A percentile compares a stretch with the other conserved stretches of the same genome.
phyloP scores from a whole-genome alignment of 495 filamentous ascomycete genomes.

The Thozetella sp. region DNA sequence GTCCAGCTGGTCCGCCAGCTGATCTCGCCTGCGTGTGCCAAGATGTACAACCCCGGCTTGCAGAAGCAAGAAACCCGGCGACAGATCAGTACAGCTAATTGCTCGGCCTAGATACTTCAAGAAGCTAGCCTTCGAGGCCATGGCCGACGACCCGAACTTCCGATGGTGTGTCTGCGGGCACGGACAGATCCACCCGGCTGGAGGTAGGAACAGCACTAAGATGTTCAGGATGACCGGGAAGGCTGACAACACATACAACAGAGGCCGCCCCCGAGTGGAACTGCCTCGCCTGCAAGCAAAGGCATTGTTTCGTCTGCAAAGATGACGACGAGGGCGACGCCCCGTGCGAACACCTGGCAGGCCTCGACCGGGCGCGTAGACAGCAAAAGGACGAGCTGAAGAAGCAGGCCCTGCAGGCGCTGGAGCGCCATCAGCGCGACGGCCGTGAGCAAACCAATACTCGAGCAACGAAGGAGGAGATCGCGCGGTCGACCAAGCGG shows the following conservation, averaged over 20 bases:
- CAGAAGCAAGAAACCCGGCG: background rate
- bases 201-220: too few relatives aligned
- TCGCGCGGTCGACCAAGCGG: background rate
- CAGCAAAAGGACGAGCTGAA: background rate
- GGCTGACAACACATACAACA: background rate
- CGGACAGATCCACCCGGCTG: background rate
- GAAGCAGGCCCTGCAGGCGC: background rate
- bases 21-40: background rate
- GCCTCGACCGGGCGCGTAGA: background rate
- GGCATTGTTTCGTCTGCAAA: background rate
- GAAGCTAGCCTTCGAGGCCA: constrained; percentile 1
- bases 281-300: background rate
- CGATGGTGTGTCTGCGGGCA: background rate
- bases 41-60: background rate
- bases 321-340: background rate
- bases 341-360: background rate
- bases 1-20: background rate
- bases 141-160: background rate
- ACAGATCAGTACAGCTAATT: background rate
- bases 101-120: background rate
- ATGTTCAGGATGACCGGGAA: background rate
- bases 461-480: background rate
- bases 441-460: background rate
- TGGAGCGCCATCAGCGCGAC: background rate
- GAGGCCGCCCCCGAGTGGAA: background rate